Base-by-base conservation (phyloP, 306 rosid species). In the Morella rubra region DNA sequence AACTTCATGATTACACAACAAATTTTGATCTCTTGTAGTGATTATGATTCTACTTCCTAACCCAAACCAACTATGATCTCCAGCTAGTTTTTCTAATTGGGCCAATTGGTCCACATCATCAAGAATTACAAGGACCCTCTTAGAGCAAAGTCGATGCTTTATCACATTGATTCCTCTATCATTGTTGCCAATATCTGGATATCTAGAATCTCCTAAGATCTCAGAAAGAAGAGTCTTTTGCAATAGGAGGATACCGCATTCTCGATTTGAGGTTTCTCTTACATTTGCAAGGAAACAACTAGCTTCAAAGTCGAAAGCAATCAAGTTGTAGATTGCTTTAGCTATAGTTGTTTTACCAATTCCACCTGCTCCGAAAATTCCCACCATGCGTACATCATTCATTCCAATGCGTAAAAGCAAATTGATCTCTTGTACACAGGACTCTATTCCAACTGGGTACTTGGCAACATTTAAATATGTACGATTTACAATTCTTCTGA, bases 21-120 rank as follows among this genome's bases (percentile, higher is more conserved):
- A 59, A 55, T 84, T 80, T 45, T 42, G 44, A 51, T 84, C 81
- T 78, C 83, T 78, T 37, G 81, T 81, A 7, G 85, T 77, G 20
- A 77, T 49, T 19, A 81, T 71, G 27, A 84, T 52, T 76, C 68
- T 78, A 18, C 88, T 81, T 59, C 83, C 69, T 2, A 47, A 45
- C 19, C 88, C 85, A 66, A 85, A 78, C 88, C 83, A 85, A 24
- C 44, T 64, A 18, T 2, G 65, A 4, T 49, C 66, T 40, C 76
- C 83, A 0, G 81, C 85, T 37, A 85, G 72, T 41, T 20, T 66
- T 58, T 81, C 72, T 46, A 81, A 20, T 40, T 81, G 81, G 37
- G 50, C 24, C 13, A 59, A 32, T 15, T 59, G 32, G 52, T 76
- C 55, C 44, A 79, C 75, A 61, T 81, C 83, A 52, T 85, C 88